phyloP scores from a whole-genome alignment of 108 stramenopile species.

The Nitzschia inconspicua region DNA sequence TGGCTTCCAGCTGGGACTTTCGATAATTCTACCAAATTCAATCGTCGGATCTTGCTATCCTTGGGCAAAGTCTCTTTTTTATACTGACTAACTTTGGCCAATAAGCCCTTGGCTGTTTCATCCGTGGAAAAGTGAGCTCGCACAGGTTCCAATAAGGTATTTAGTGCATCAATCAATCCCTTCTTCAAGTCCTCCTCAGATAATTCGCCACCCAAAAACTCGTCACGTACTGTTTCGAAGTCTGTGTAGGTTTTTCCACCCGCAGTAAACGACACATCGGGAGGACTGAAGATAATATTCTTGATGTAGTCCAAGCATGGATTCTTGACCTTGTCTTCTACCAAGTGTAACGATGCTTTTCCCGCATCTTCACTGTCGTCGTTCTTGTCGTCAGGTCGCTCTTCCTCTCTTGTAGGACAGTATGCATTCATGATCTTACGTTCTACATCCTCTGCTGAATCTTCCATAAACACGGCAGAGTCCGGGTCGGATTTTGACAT shows the following conservation, averaged over 20 bases:
- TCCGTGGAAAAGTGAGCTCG: slow-evolving; percentile 91
- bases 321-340: slow-evolving; percentile 83
- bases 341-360: slow-evolving; percentile 85
- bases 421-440: slow-evolving; percentile 90
- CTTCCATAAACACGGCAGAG: slow-evolving; percentile 99
- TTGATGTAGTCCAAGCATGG: slow-evolving; percentile 96
- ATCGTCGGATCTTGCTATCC: slow-evolving; percentile 46
- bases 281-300: slow-evolving; percentile 91
- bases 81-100: slow-evolving; percentile 87
- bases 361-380: slow-evolving; percentile 58
- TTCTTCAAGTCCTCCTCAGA: slow-evolving; percentile 70
- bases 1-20: slow-evolving; percentile 62
- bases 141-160: slow-evolving; percentile 93
- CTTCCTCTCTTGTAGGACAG: slow-evolving; percentile 72
- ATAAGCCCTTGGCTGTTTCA: slow-evolving; percentile 81
- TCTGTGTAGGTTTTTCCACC: slow-evolving; percentile 64
- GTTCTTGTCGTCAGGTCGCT: slow-evolving; percentile 3
- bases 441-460: slow-evolving; percentile 88
- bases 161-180: slow-evolving; percentile 85
- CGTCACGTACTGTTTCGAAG: slow-evolving; percentile 71
- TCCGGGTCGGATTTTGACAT: slow-evolving; percentile 99
- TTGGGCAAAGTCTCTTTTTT: slow-evolving; percentile 58
- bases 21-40: slow-evolving; percentile 61
- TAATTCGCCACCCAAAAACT: slow-evolving; percentile 78
- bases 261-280: slow-evolving; percentile 64